Evolutionary conservation across 2,329 filamentous ascomycete species (phyloP).

Genomic region (Zymoseptoria crescenta): DNA sequence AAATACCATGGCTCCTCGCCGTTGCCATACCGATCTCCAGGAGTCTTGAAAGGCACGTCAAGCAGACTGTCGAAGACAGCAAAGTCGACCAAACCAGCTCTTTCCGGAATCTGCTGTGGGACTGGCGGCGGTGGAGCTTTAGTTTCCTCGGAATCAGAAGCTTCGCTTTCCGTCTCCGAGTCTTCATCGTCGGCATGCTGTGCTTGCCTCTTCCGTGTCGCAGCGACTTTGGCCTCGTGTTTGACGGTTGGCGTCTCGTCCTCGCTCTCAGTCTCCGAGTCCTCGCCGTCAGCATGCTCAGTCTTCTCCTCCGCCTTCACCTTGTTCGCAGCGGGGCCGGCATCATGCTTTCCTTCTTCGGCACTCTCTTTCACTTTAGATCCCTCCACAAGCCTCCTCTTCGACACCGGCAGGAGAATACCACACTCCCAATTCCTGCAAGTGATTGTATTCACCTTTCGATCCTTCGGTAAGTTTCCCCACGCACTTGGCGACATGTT

Average conservation of each 20-base stretch:
- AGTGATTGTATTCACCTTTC: slow-evolving; percentile 62
- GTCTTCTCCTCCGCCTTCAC: slow-evolving; percentile 1
- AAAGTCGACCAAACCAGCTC: slow-evolving; percentile 26
- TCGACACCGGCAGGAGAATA: slow-evolving; percentile 46
- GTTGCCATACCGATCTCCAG: slow-evolving; percentile 44
- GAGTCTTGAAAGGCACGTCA: slow-evolving; percentile 58
- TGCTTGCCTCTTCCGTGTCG: slow-evolving; percentile 1
- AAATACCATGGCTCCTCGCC: slow-evolving; percentile 41
- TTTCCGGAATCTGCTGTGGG: not conserved
- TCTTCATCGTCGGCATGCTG: slow-evolving; percentile 7
- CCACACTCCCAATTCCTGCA: slow-evolving; percentile 96
- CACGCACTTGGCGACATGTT: slow-evolving; percentile 93
- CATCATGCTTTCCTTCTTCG: not conserved
- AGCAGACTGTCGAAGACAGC: slow-evolving; percentile 48
- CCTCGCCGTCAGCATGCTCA: slow-evolving; percentile 5
- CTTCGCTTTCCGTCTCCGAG: slow-evolving; percentile 14
- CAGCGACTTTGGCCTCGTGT: not conserved
- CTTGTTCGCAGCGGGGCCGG: not conserved
- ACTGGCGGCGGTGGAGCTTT: not conserved
- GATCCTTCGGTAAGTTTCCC: slow-evolving; percentile 71
- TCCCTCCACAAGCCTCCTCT: not conserved
- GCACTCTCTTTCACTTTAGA: not conserved
- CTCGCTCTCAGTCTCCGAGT: slow-evolving; percentile 14
- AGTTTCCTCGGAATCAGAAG: not conserved
- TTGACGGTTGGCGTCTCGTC: not conserved